A percentile compares a stretch with the other conserved stretches of the same genome.
These are phyloP conservation scores for Delphinella strobiligena DNA, from an alignment of 2,329 filamentous ascomycete species.

Conservation along the genomic window DNA sequence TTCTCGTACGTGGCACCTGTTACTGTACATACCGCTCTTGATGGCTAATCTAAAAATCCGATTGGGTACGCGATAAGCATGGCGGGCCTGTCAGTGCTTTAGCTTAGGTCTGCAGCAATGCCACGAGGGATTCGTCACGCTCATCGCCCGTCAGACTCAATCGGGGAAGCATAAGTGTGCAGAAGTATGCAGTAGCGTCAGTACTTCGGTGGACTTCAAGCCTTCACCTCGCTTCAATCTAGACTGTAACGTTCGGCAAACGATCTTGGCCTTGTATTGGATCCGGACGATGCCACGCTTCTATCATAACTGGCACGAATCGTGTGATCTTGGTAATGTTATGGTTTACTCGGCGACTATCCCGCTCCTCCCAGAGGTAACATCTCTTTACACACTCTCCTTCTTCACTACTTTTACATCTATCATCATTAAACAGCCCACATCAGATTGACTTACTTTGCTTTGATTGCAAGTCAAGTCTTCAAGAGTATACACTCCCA, in stretches of 20 bases:
- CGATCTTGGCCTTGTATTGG: too few species aligned
- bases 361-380: too few species aligned
- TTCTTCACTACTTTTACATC: not conserved
- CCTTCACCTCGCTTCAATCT: too few species aligned
- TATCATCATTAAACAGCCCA: not conserved
- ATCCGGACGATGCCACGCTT: not conserved
- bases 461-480: not conserved
- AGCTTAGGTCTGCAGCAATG: too few species aligned
- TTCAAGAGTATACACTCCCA: too few species aligned
- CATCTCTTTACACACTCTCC: not conserved
- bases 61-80: not conserved
- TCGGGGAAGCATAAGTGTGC: not conserved
- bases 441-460: not conserved
- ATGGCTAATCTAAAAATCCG: not conserved
- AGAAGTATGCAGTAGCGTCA: not conserved
- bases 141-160: too few species aligned
- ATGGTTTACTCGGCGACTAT: too few species aligned
- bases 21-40: not conserved
- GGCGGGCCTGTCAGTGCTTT: not conserved
- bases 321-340: too few species aligned
- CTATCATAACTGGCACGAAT: not conserved
- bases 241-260: too few species aligned
- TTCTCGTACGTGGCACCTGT: slow-evolving; percentile 1
- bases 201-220: too few species aligned
- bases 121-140: too few species aligned